phyloP scores from a whole-genome alignment of 805 yeast genomes.

The Dipodascopsis uninucleata region DNA sequence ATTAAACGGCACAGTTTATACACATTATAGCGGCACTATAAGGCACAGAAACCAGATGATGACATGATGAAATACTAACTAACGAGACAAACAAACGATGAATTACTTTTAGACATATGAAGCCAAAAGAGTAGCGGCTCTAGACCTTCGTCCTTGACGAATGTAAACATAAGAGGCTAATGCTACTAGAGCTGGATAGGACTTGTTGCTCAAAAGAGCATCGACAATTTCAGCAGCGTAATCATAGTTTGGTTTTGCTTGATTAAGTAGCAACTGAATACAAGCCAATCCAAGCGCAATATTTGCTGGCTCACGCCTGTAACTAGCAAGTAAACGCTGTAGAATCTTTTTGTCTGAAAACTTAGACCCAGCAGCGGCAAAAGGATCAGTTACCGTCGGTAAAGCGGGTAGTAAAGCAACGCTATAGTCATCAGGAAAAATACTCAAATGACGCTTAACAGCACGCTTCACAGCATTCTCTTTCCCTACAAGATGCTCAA shows the following conservation, averaged over 20 bases:
- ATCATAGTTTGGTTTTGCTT: conserved; percentile 29
- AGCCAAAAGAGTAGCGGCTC: conserved; percentile 37
- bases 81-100: no score
- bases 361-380: conserved; percentile 23
- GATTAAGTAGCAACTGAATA: conserved; percentile 32
- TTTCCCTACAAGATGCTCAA: conserved; percentile 22
- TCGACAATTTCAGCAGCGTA: conserved; percentile 32
- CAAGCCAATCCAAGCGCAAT: conserved; percentile 32
- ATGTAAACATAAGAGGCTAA: conserved; percentile 51
- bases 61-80: no score
- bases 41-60: no score
- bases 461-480: conserved; percentile 19
- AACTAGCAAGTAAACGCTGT: conserved; percentile 30
- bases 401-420: conserved; percentile 11
- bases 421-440: conserved; percentile 21
- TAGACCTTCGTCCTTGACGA: conserved; percentile 40
- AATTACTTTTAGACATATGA: no score
- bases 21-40: no score
- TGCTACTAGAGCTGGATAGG: conserved; percentile 47
- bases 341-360: conserved; percentile 20
- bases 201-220: conserved; percentile 14
- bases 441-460: conserved; percentile 18
- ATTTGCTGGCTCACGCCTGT: conserved; percentile 33
- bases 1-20: no score
- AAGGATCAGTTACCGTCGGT: conserved; percentile 23